Conservation (phyloP, 306 rosid genomes). For the Trifolium fragiferum region DNA sequence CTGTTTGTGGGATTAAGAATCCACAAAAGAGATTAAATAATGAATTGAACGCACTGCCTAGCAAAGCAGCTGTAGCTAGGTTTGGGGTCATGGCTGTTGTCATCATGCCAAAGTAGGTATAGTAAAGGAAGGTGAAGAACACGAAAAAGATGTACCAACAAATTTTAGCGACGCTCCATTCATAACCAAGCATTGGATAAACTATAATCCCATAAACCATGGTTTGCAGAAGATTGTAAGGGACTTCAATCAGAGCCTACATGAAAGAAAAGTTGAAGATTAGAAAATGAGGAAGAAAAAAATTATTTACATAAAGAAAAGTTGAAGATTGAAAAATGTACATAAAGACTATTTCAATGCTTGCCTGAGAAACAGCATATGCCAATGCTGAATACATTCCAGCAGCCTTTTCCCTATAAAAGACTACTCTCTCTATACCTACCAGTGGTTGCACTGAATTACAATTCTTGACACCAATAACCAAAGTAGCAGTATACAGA, state of each 20-base stretch:
- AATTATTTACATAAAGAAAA: not conserved
- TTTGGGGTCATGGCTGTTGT: conserved; percentile 52
- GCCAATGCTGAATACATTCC: conserved; percentile 70
- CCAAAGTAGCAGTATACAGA: conserved; percentile 62
- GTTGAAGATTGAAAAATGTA: conserved; percentile 3
- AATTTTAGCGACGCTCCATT: conserved; percentile 46
- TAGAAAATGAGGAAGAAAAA: not conserved
- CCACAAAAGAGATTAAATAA: conserved; percentile 57
- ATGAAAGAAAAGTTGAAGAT: conserved; percentile 6
- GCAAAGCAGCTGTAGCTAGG: conserved; percentile 37
- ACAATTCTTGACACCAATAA: conserved; percentile 51
- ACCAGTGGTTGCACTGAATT: conserved; percentile 57
- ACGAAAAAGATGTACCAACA: conserved; percentile 54
- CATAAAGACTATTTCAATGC: not conserved
- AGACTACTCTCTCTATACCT: conserved; percentile 56
- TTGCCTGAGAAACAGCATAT: conserved; percentile 69
- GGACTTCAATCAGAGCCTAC: conserved; percentile 57
- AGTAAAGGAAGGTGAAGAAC: conserved; percentile 57
- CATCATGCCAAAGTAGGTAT: conserved; percentile 67
- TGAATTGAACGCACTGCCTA: conserved; percentile 37
- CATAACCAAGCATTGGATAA: conserved; percentile 62
- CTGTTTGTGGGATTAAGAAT: conserved; percentile 52
- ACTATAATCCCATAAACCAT: conserved; percentile 50
- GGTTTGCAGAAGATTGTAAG: conserved; percentile 51
- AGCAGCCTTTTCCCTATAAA: conserved; percentile 66